A percentile compares a stretch with the other conserved stretches of the same genome.
Conservation (phyloP, 2,329 filamentous ascomycete species). For the Purpureocillium takamizusanense region DNA sequence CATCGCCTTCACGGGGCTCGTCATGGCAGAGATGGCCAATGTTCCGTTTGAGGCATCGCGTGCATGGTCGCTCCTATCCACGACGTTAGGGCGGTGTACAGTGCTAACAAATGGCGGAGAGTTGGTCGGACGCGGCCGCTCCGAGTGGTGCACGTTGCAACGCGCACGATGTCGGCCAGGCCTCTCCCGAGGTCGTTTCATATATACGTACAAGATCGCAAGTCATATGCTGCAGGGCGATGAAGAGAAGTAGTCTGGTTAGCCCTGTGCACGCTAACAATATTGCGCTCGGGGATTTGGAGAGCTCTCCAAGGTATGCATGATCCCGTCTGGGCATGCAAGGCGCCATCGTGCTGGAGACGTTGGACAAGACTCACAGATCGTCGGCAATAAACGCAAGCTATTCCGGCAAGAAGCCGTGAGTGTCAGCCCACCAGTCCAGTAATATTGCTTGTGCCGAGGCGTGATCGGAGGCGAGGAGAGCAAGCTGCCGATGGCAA, state of each 20-base stretch:
- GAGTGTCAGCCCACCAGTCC: slow-evolving; percentile 2
- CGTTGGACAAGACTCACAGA: slow-evolving; percentile 58
- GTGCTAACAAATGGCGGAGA: too few relatives aligned
- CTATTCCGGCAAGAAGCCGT: slow-evolving; percentile 28
- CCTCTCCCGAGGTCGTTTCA: slow-evolving; percentile 4
- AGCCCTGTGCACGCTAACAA: slow-evolving; percentile 1
- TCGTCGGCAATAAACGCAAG: slow-evolving; percentile 82
- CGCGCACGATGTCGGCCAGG: slow-evolving; percentile 4
- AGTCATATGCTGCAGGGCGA: slow-evolving; percentile 66
- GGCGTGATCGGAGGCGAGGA: too few relatives aligned
- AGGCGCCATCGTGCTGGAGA: too few relatives aligned
- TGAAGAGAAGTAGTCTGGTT: slow-evolving; percentile 9
- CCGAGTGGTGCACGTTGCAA: background rate
- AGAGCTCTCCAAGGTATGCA: slow-evolving; percentile 1
- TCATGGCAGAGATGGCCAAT: slow-evolving; percentile 98
- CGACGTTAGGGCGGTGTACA: slow-evolving; percentile 14
- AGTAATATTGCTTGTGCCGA: background rate
- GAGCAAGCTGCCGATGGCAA: too few relatives aligned
- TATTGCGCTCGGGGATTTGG: too few relatives aligned
- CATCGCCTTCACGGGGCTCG: slow-evolving; percentile 76
- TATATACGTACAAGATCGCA: slow-evolving; percentile 70
- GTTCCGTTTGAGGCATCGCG: slow-evolving; percentile 94
- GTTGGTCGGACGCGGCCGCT: too few relatives aligned
- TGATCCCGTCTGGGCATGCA: slow-evolving; percentile 7
- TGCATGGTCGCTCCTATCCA: slow-evolving; percentile 82